A percentile compares a stretch with the other conserved stretches of the same genome.
Conservation (phyloP, 306 rosid species). For the Canavalia ensiformis region DNA sequence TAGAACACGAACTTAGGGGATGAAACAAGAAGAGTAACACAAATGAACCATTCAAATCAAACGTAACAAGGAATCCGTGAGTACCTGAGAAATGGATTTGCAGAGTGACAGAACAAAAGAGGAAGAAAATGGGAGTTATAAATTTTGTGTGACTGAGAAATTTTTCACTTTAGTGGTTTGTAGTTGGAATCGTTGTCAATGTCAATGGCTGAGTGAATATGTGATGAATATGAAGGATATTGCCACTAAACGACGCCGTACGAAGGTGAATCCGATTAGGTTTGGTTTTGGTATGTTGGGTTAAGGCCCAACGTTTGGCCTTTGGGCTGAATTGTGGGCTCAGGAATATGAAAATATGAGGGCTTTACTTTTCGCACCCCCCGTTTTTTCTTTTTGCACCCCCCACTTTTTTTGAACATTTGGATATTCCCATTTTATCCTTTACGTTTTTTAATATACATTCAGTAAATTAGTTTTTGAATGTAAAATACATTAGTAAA, state of each 20-base stretch:
- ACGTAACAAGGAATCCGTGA: conserved; percentile 40
- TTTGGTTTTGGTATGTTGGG: neutral
- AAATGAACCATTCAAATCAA: conserved; percentile 40
- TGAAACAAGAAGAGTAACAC: neutral
- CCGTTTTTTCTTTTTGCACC: no score
- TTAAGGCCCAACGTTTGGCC: neutral
- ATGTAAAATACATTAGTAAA: no score
- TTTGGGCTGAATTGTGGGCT: neutral
- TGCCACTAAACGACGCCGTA: conserved; percentile 45
- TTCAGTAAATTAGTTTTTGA: no score
- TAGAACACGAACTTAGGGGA: conserved; percentile 21
- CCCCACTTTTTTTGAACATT: no score
- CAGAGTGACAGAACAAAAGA: conserved; percentile 26
- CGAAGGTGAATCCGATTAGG: conserved; percentile 31
- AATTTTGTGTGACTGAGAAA: conserved; percentile 49
- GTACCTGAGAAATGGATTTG: conserved; percentile 44
- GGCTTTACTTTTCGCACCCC: no score
- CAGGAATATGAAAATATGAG: no score
- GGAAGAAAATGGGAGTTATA: conserved; percentile 42
- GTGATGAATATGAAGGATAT: neutral
- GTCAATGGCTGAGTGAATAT: conserved; percentile 37
- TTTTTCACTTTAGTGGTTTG: conserved; percentile 46
- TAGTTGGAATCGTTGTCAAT: conserved; percentile 48
- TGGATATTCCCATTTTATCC: no score
- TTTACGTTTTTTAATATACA: no score